Conservation (phyloP, 2,329 filamentous ascomycete species). For the Xylariaceae sp. region DNA sequence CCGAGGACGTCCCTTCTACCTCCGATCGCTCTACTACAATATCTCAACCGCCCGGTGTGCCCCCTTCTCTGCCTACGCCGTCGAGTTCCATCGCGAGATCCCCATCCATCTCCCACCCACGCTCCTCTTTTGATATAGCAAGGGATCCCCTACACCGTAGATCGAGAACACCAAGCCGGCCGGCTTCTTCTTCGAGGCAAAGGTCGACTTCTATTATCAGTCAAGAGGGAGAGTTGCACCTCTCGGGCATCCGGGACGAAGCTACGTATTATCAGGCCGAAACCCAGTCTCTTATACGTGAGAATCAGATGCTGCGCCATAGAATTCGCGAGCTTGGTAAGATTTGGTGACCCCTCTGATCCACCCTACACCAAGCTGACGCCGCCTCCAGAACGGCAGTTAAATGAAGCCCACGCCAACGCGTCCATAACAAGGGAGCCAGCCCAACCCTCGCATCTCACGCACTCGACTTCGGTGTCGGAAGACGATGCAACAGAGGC, state of each 20-base stretch:
- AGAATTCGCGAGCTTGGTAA: conserved; percentile 69
- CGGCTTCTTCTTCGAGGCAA: conserved; percentile 51
- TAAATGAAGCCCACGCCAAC: conserved; percentile 41
- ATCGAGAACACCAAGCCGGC: conserved; percentile 57
- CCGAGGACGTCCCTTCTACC: conserved; percentile 47
- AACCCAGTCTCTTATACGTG: conserved; percentile 69
- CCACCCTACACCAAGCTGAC: conserved; percentile 13
- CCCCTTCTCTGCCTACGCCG: conserved; percentile 35
- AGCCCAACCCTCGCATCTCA: conserved; percentile 46
- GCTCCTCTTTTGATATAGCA: conserved; percentile 57
- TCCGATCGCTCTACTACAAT: conserved; percentile 43
- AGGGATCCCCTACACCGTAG: conserved; percentile 52
- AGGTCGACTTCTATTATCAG: conserved; percentile 57
- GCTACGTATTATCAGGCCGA: conserved; percentile 78
- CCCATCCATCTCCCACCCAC: conserved; percentile 46
- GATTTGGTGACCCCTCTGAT: neutral
- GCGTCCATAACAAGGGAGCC: conserved; percentile 43
- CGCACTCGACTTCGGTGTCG: conserved; percentile 43
- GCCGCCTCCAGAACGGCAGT: conserved; percentile 45
- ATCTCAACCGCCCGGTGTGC: conserved; percentile 36
- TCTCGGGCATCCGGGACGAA: conserved; percentile 65
- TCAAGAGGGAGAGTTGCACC: conserved; percentile 55
- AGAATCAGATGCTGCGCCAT: conserved; percentile 78
- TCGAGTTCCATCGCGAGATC: conserved; percentile 49
- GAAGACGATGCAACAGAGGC: conserved; percentile 35